Evolutionary conservation across 2,329 filamentous ascomycete species (phyloP), one percentile per base, ranked within the genome.

Genomic region (Sporothrix phasma): DNA sequence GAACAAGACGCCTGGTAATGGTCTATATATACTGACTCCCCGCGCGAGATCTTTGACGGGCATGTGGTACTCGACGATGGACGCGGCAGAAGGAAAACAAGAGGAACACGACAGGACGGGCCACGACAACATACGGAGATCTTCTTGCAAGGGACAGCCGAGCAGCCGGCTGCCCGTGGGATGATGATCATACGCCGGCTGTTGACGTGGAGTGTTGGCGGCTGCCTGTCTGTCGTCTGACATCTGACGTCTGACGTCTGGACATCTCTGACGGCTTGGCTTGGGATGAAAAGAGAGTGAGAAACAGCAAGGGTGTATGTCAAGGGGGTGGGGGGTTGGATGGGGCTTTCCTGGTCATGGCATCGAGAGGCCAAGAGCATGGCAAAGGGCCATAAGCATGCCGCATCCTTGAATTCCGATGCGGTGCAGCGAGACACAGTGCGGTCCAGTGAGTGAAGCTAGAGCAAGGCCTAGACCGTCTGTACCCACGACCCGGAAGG

Each of bases 151-250:
- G 11, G 17, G n/a, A 56, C 34, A 41, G 31, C 53, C 53, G 60
- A 62, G 15, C 17, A 45, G 34, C 24, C 22, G 47, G 39, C 22
- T 13, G 24, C 29, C 47, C 47, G 24, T 31, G 47, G 24, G 24
- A 54, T 17, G 63, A 29, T 47, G 63, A 64, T 64, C 63, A 64
- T 60, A 61, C 63, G 24, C n/a, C n/a, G n/a, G n/a, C 11, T 41
- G 24, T 43, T 46, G 54, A 8, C 15, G n/a, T n/a, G n/a, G n/a
- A n/a, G 24, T 17, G 15, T 22, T 26, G 53, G 10, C 34, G 24
- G 22, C 34, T 41, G 29, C 29, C 26, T 39, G 51, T 19, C 51
- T 37, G 10, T 10, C n/a, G 54, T 15, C 51, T 8, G 7, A 13
- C 34, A 8, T 37, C 34, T 2, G 34, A n/a, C n/a, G 51, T n/a